Evolutionary conservation across 495 filamentous ascomycete species (phyloP).

Genomic region (Amphirosellinia nigrospora): DNA sequence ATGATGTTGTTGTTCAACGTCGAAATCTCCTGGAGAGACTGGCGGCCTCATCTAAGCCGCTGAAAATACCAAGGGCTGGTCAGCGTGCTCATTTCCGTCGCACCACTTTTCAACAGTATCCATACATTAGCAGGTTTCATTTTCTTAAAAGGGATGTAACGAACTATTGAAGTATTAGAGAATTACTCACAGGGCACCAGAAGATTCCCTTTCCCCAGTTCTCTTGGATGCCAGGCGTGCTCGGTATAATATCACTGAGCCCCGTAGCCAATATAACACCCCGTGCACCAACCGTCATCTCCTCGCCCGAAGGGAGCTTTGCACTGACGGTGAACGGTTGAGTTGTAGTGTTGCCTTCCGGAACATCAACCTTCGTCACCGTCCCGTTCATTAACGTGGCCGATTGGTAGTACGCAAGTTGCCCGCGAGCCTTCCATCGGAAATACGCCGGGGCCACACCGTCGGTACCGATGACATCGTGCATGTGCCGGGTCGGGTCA

Average conservation of each 20-base stretch:
- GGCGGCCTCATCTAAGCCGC: slow-evolving; percentile 46
- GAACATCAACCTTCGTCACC: slow-evolving; percentile 49
- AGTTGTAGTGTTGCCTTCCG: not conserved
- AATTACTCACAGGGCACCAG: slow-evolving; percentile 51
- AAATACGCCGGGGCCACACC: slow-evolving; percentile 62
- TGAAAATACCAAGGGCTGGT: slow-evolving; percentile 62
- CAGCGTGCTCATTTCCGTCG: slow-evolving; percentile 64
- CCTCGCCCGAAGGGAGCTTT: slow-evolving; percentile 32
- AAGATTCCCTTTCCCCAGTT: slow-evolving; percentile 64
- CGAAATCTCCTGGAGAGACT: slow-evolving; percentile 55
- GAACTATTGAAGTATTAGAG: too few species aligned
- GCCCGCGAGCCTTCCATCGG: slow-evolving; percentile 57
- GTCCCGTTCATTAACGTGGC: slow-evolving; percentile 58
- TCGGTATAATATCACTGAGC: slow-evolving; percentile 59
- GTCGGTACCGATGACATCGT: slow-evolving; percentile 65
- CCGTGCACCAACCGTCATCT: slow-evolving; percentile 48
- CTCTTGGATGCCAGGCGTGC: slow-evolving; percentile 55
- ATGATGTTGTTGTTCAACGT: slow-evolving; percentile 51
- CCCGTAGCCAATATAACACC: slow-evolving; percentile 64
- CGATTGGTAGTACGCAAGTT: slow-evolving; percentile 56
- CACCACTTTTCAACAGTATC: slow-evolving; percentile 50
- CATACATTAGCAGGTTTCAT: not conserved
- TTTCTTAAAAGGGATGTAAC: not conserved
- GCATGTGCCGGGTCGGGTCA: slow-evolving; percentile 59
- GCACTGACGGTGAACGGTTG: slow-evolving; percentile 50